Evolutionary conservation across 1,284 basidiomycete genomes (phyloP), one percentile per base, ranked within the genome.

Genomic region (Leccinum solheimii): DNA sequence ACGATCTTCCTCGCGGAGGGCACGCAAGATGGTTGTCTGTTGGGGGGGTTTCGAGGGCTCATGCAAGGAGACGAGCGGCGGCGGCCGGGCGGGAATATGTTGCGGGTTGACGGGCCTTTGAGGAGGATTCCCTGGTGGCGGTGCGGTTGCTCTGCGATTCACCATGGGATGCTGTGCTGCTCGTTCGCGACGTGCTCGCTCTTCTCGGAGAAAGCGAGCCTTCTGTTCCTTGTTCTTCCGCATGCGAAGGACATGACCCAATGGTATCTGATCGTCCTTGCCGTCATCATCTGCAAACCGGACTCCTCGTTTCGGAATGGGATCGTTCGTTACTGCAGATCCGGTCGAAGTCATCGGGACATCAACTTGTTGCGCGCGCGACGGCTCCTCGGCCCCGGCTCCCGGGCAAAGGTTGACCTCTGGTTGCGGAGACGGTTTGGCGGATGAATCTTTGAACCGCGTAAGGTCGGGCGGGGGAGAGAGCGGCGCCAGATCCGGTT

Each of bases 141-240:
- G 43, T 10, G 36, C 58, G 23, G 49, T 56, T 56, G 68, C 68
- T 50, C 77, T 75, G 64, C 79, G 79, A 58, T 77, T 77, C 63
- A 77, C 76, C 23, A 71, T 60, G 32, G 66, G 43, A 48, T 66
- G 65, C 58, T 73, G 67, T 63, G 75, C 70, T 48, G 76, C 78
- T 53, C 75, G 75, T 54, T 76, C 76, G 19, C 87, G 81, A 54
- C 79, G 79, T 61, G 83, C 79, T 60, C 81, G 81, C 69, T 91
- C 83, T 68, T 81, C 81, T 57, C 79, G 81, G 66, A 91, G 77
- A 68, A 91, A 91, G 36, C 75, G 81, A 52, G 83, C 85, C 75
- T 90, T 90, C 74, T 88, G 84, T 72, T 88, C 87, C 55, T 85
- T 84, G 67, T 84, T 84, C 77, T 87, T 86, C 76, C 84, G 86